Evolutionary conservation across 1,284 basidiomycete species (phyloP), one percentile per base, ranked within the genome.

Genomic region (Trametes polyzona): DNA sequence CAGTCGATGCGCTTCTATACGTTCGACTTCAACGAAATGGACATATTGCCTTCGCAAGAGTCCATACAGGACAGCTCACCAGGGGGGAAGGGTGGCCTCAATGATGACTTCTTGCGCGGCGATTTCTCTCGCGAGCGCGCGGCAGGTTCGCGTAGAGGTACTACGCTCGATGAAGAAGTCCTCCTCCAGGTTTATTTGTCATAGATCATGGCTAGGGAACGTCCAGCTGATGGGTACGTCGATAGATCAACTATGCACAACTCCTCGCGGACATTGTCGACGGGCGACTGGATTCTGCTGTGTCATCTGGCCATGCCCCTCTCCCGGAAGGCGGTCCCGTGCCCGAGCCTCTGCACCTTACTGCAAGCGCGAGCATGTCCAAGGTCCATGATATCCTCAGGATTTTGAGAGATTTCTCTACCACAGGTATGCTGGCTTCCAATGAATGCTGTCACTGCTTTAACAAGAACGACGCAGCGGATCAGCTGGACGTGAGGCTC

Each of bases 401-500:
- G 14, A 6, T 2, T 10, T n/a, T 48, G 16, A 52, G 61, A 11
- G 59, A 49, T 8, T 26, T 58, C 7, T 63, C 63, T 3, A 53
- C 59, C 1, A 59, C 65, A 19, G 55, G 63, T 64, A 30, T 4
- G 55, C n/a, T 37, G 12, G 24, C n/a, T 12, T 14, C 14, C 23
- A 10, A 8, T 26, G 14, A 16, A 23, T 5, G 3, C 5, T 7
- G 4, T 3, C 27, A 10, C 17, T 10, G 14, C 14, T 6, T 3
- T n/a, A 23, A 3, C 11, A 19, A 30, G 1, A 29, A 36, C 40
- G 30, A 4, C 17, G 14, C 19, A 67, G 66, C 59, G 40, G 64
- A 67, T 19, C 70, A 71, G 52, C 49, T 68, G 8, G 61, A 63
- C 36, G 55, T 65, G 7, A 64, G 70, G 26, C 40, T 68, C 52